phyloP scores from a whole-genome alignment of 2,329 filamentous ascomycete genomes.

The Aspergillus novoparasiticus region DNA sequence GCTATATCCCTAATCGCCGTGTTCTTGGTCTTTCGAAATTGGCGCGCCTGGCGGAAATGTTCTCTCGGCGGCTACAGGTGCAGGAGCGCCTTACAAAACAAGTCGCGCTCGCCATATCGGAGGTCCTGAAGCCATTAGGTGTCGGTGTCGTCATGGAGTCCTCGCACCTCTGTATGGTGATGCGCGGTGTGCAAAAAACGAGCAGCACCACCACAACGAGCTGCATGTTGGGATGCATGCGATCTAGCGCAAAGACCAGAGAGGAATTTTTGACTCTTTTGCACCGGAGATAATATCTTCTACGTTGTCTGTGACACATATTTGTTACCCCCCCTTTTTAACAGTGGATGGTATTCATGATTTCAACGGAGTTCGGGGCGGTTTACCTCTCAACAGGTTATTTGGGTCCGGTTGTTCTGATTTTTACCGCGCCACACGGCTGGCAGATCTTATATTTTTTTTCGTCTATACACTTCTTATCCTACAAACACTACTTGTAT shows the following conservation, averaged over 20 bases:
- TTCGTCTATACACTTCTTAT: conserved; percentile 7
- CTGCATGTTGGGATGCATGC: conserved; percentile 96
- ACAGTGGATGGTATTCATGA: conserved; percentile 30
- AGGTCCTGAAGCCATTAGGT: conserved; percentile 89
- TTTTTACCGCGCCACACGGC: conserved; percentile 6
- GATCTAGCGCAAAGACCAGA: conserved; percentile 86
- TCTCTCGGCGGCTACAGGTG: conserved; percentile 87
- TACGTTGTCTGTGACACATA: conserved; percentile 16
- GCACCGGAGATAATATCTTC: conserved; percentile 51
- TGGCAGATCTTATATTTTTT: conserved; percentile 12
- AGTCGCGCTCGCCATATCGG: conserved; percentile 89
- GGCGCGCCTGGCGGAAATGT: conserved; percentile 96
- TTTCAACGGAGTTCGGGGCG: conserved; percentile 37
- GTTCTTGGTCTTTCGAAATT: conserved; percentile 96
- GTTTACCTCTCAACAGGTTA: conserved; percentile 46
- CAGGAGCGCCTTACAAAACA: conserved; percentile 96
- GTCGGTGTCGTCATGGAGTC: conserved; percentile 98
- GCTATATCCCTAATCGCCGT: conserved; percentile 88
- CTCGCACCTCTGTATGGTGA: conserved; percentile 96
- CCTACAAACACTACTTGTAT: not conserved
- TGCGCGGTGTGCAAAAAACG: conserved; percentile 96
- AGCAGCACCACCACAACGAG: conserved; percentile 86
- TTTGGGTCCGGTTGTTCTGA: conserved; percentile 26
- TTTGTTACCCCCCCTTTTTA: conserved; percentile 25
- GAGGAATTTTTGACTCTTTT: conserved; percentile 92